phyloP scores from a whole-genome alignment of 345 rosid species.

The Triadica sebifera region DNA sequence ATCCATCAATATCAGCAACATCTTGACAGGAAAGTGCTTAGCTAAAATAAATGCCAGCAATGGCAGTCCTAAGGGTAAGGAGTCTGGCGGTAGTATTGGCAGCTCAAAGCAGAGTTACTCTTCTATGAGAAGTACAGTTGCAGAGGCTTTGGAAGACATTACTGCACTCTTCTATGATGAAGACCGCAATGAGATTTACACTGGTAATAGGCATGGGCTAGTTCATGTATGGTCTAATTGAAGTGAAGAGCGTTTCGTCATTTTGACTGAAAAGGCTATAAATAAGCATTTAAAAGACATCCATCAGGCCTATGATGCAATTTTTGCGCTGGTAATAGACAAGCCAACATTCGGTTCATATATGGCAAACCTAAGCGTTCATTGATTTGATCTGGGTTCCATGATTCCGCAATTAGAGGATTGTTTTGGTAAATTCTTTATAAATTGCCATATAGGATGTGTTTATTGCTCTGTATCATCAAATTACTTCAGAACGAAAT shows the following conservation, averaged over 20 bases:
- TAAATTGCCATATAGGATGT: slow-evolving; percentile 11
- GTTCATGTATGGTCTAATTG: slow-evolving; percentile 93
- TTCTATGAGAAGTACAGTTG: slow-evolving; percentile 51
- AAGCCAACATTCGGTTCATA: slow-evolving; percentile 53
- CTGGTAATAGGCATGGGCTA: slow-evolving; percentile 75
- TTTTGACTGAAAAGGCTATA: background rate
- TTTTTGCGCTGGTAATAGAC: slow-evolving; percentile 58
- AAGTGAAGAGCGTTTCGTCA: slow-evolving; percentile 1
- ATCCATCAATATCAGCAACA: slow-evolving; percentile 85
- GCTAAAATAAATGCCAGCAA: slow-evolving; percentile 71
- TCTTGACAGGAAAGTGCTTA: slow-evolving; percentile 91
- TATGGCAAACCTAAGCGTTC: slow-evolving; percentile 54
- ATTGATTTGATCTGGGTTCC: background rate
- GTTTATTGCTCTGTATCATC: background rate
- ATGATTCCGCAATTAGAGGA: background rate
- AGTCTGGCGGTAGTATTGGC: slow-evolving; percentile 41
- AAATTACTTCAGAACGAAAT: background rate
- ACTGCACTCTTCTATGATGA: slow-evolving; percentile 89
- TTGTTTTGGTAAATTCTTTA: slow-evolving; percentile 17
- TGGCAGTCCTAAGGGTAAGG: slow-evolving; percentile 48
- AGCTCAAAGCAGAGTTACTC: slow-evolving; percentile 29
- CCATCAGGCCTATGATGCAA: slow-evolving; percentile 43
- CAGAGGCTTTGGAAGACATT: slow-evolving; percentile 85
- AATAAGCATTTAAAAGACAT: no score
- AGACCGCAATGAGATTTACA: slow-evolving; percentile 92